Percentiles rank a stretch among this genome's conserved stretches.
phyloP scores from a whole-genome alignment of 805 yeast genomes.

The Blastobotrys peoriensis region DNA sequence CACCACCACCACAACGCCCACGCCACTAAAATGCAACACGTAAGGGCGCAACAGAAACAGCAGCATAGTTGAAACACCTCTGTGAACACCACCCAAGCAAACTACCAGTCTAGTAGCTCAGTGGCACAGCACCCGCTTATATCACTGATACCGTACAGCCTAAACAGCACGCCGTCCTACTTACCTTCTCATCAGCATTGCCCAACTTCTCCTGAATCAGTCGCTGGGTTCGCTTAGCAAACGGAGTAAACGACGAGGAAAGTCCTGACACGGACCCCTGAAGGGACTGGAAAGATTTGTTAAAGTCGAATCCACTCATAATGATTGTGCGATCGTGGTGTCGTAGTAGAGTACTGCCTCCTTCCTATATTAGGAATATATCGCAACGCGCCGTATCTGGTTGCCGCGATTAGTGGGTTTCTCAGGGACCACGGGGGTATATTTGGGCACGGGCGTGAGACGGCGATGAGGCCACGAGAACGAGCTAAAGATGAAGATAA shows the following conservation, averaged over 20 bases:
- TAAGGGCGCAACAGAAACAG: too few relatives aligned
- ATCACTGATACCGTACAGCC: too few relatives aligned
- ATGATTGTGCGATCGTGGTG: not conserved
- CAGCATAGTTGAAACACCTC: too few relatives aligned
- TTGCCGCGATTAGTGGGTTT: not conserved
- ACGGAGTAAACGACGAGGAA: slow-evolving; percentile 49
- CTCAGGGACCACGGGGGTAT: not conserved
- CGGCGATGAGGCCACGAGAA: too few relatives aligned
- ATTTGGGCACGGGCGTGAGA: not conserved
- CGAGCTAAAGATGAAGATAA: too few relatives aligned
- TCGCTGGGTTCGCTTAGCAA: slow-evolving; percentile 77
- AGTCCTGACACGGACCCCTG: slow-evolving; percentile 32
- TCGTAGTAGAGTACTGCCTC: not conserved
- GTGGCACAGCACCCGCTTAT: too few relatives aligned
- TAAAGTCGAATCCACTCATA: slow-evolving; percentile 30
- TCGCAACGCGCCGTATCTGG: not conserved
- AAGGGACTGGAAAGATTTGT: slow-evolving; percentile 32
- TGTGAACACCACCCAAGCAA: too few relatives aligned
- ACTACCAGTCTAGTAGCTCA: too few relatives aligned
- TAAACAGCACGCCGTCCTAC: too few relatives aligned
- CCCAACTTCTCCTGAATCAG: slow-evolving; percentile 75
- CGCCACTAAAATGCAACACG: too few relatives aligned
- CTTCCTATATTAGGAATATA: not conserved
- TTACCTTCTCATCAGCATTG: slow-evolving; percentile 64
- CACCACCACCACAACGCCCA: too few relatives aligned